Evolutionary conservation across 768 basidiomycete species (phyloP).

Genomic region (Suillus sp.): DNA sequence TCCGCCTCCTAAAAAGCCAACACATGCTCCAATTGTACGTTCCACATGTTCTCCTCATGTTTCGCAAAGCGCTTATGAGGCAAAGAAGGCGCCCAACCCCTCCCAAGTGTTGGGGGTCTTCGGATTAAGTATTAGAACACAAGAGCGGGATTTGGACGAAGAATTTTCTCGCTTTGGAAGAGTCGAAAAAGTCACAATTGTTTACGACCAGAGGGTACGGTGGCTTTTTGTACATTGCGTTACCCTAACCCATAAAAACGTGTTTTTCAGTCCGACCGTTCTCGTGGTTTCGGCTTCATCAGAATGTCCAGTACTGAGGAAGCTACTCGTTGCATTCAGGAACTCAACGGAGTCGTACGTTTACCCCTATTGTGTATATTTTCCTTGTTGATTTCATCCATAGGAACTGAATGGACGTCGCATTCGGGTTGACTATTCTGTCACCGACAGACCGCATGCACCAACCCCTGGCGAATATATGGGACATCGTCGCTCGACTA

Average conservation of each 20-base stretch:
- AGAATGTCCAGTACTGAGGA: conserved; percentile 90
- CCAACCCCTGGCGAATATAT: conserved; percentile 98
- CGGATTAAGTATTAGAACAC: conserved; percentile 93
- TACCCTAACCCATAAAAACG: conserved; percentile 26
- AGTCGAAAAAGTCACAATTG: conserved; percentile 94
- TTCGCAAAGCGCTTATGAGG: conserved; percentile 37
- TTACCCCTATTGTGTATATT: not conserved
- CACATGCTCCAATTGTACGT: conserved; percentile 77
- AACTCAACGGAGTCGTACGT: conserved; percentile 89
- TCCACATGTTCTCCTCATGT: conserved; percentile 15
- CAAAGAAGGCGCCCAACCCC: conserved; percentile 80
- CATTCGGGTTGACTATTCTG: conserved; percentile 96
- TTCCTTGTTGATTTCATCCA: conserved; percentile 13
- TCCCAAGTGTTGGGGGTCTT: conserved; percentile 95
- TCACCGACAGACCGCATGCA: conserved; percentile 90
- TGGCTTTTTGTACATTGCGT: conserved; percentile 6
- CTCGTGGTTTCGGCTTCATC: conserved; percentile 98
- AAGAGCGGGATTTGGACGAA: conserved; percentile 91
- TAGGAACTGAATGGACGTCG: conserved; percentile 94
- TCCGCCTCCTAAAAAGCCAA: conserved; percentile 60
- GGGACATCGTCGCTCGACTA: conserved; percentile 74
- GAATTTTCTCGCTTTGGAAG: conserved; percentile 88
- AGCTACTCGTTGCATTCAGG: conserved; percentile 82
- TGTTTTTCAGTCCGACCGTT: conserved; percentile 76
- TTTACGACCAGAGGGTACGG: conserved; percentile 93